Evolutionary conservation across 768 basidiomycete genomes (phyloP).

Genomic region (Psilocybe sp.): DNA sequence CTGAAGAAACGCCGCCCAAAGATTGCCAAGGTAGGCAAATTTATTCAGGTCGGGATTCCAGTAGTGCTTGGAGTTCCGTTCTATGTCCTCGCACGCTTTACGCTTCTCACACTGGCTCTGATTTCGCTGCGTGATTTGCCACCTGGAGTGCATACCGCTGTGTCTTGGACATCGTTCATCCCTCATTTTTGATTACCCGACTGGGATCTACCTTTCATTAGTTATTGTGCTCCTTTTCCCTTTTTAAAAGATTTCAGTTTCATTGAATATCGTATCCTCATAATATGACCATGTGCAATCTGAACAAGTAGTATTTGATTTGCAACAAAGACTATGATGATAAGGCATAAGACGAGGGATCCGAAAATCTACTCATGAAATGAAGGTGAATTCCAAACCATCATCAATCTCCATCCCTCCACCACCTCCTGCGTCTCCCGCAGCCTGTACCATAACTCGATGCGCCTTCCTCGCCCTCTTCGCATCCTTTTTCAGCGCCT

Average conservation of each 20-base stretch:
- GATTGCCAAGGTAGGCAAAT: too few species aligned
- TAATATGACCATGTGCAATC: too few species aligned
- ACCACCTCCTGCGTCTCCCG: conserved; percentile 1
- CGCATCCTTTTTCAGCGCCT: conserved; percentile 58
- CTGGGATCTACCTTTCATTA: too few species aligned
- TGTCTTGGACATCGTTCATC: conserved; percentile 1
- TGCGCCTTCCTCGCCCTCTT: conserved; percentile 60
- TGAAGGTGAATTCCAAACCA: conserved; percentile 45
- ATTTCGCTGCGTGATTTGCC: not conserved
- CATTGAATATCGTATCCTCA: too few species aligned
- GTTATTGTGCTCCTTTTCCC: too few species aligned
- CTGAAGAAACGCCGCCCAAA: too few species aligned
- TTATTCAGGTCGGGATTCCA: not conserved
- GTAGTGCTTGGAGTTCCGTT: not conserved
- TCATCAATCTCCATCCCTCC: conserved; percentile 46
- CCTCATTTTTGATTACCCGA: conserved; percentile 1
- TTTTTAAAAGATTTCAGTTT: too few species aligned
- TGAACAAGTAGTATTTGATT: too few species aligned
- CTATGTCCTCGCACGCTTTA: not conserved
- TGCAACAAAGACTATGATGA: too few species aligned
- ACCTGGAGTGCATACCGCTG: not conserved
- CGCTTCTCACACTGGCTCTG: not conserved
- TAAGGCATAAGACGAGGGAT: too few species aligned
- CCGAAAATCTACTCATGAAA: conserved; percentile 26
- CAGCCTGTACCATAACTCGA: conserved; percentile 22